A percentile compares a stretch with the other conserved stretches of the same genome.
Conservation (phyloP, 2,329 filamentous ascomycete species). For the Pseudogymnoascus destructans region DNA sequence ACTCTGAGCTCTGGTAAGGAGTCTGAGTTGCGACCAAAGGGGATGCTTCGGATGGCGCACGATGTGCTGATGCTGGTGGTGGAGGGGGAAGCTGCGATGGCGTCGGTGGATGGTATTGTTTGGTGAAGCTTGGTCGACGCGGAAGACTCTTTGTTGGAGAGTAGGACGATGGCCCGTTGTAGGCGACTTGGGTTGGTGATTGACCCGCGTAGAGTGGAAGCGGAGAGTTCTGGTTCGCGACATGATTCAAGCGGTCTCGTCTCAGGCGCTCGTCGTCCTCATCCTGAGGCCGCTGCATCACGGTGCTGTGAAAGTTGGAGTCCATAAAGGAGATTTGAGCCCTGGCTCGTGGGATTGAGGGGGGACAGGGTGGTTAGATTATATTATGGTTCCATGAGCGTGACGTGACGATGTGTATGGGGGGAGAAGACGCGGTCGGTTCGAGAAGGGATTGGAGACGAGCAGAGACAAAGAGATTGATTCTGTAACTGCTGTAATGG, state of each 20-base stretch:
- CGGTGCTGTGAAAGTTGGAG: slow-evolving; percentile 23
- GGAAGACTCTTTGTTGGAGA: slow-evolving; percentile 22
- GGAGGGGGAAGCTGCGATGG: slow-evolving; percentile 20
- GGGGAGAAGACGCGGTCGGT: not conserved
- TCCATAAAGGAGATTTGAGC: slow-evolving; percentile 16
- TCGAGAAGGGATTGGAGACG: not conserved
- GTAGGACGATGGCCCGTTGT: slow-evolving; percentile 17
- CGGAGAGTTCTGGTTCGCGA: slow-evolving; percentile 21
- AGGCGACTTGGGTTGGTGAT: slow-evolving; percentile 21
- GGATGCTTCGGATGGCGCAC: slow-evolving; percentile 21
- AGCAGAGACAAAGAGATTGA: not conserved
- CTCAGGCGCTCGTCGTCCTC: slow-evolving; percentile 19
- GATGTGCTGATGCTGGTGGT: slow-evolving; percentile 17
- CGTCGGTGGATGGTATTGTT: slow-evolving; percentile 21
- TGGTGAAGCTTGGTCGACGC: slow-evolving; percentile 23
- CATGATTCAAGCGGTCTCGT: slow-evolving; percentile 22
- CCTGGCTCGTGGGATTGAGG: slow-evolving; percentile 4
- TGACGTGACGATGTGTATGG: not conserved
- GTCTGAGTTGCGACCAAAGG: slow-evolving; percentile 19
- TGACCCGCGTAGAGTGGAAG: slow-evolving; percentile 15
- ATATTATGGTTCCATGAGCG: slow-evolving; percentile 8
- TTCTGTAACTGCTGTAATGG: not conserved
- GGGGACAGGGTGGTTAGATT: slow-evolving; percentile 6
- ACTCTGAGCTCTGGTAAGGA: slow-evolving; percentile 24
- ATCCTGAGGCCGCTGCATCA: slow-evolving; percentile 21